phyloP scores from a whole-genome alignment of 768 basidiomycete genomes.

The Lactarius psammicola region DNA sequence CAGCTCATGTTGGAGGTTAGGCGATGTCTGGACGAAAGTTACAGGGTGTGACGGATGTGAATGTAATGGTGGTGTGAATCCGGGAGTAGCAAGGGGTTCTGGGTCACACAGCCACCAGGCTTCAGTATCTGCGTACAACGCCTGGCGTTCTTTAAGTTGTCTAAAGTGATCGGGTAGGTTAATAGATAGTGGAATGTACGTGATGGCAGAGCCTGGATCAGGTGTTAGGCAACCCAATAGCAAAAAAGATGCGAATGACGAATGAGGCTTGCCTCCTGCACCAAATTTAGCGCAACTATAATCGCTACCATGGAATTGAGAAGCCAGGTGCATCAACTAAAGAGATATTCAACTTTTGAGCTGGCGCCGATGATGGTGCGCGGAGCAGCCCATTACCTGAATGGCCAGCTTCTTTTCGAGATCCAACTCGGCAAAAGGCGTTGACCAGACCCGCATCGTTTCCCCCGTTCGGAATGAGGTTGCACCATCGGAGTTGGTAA shows the following conservation, averaged over 20 bases:
- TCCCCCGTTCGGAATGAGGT: constrained; percentile 3
- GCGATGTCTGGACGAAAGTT: constrained; percentile 12
- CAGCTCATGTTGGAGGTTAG: constrained; percentile 32
- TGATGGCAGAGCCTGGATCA: constrained; percentile 25
- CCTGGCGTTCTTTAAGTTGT: constrained; percentile 27
- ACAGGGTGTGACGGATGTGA: constrained; percentile 14
- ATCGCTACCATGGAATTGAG: constrained; percentile 30
- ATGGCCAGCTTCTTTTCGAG: constrained; percentile 27
- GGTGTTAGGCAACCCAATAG: background rate
- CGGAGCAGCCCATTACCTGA: constrained; percentile 15
- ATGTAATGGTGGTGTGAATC: constrained; percentile 1
- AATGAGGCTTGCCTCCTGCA: constrained; percentile 21
- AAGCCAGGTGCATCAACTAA: constrained; percentile 29
- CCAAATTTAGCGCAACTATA: constrained; percentile 30
- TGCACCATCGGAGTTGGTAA: background rate
- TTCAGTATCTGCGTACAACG: constrained; percentile 23
- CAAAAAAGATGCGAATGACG: background rate
- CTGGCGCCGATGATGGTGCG: background rate
- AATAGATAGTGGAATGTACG: constrained; percentile 28
- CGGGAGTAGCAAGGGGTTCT: background rate
- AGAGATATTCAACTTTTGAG: background rate
- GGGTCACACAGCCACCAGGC: constrained; percentile 29
- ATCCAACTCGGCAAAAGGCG: constrained; percentile 18
- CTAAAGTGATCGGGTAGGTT: constrained; percentile 28
- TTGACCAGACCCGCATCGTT: constrained; percentile 10